phyloP scores from a whole-genome alignment of 805 yeast genomes.

The Starmerella khaoyaiensis region DNA sequence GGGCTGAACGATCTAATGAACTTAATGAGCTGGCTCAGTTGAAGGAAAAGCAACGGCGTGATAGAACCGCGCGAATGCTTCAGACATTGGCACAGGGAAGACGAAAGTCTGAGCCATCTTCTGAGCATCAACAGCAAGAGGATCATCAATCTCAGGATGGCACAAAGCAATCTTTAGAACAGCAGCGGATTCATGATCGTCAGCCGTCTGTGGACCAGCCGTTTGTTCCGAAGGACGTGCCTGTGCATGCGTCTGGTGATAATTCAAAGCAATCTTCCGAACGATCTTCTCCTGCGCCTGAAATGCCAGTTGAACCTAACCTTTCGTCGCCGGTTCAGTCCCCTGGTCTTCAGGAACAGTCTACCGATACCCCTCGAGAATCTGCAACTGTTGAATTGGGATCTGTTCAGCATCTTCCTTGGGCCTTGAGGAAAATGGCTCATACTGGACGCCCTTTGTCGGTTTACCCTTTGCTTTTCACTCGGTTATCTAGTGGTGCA shows the following conservation, averaged over 20 bases:
- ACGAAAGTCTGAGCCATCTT: neutral
- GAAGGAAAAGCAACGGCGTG: slow-evolving; percentile 26
- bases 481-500: slow-evolving; percentile 11
- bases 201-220: neutral
- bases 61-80: slow-evolving; percentile 26
- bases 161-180: slow-evolving; percentile 6
- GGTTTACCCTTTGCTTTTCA: slow-evolving; percentile 18
- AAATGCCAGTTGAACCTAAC: neutral
- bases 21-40: slow-evolving; percentile 17
- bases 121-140: neutral
- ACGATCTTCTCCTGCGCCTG: too few relatives aligned
- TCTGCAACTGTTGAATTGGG: slow-evolving; percentile 6
- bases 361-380: neutral
- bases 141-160: neutral
- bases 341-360: neutral
- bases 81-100: slow-evolving; percentile 25
- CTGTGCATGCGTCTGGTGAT: too few relatives aligned
- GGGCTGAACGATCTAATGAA: slow-evolving; percentile 15
- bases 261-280: too few relatives aligned
- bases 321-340: too few relatives aligned
- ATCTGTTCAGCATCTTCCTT: slow-evolving; percentile 24
- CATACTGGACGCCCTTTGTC: slow-evolving; percentile 14
- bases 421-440: slow-evolving; percentile 22
- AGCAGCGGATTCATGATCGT: slow-evolving; percentile 3
- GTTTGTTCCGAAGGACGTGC: neutral